Evolutionary conservation across 768 basidiomycete genomes (phyloP), one percentile per base, ranked within the genome.

Genomic region (Naematelia encephala): DNA sequence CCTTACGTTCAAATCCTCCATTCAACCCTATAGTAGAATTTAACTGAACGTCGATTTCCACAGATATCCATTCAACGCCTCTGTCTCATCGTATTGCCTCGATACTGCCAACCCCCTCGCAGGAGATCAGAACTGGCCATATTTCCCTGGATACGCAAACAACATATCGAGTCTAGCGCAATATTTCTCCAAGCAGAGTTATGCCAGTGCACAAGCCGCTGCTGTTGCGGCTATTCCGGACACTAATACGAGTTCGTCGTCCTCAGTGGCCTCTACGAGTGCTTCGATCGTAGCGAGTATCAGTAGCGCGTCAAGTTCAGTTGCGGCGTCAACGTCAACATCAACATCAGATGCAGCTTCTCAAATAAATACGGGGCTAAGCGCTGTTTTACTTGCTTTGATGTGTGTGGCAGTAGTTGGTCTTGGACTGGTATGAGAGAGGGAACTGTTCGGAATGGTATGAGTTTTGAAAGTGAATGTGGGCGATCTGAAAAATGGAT

Each of bases 51-150:
- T 51, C 29, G 44, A 27, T 22, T 26, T 39, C 8, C 51, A 13
- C 45, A 63, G 66, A 16, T 68, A 51, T 30, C 63, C 67, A 14
- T 68, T 62, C 59, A 22, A 68, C 46, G 14, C 57, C 10, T 50
- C 22, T 26, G 47, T 48, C 25, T 57, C 67, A 23, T 60, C 63
- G 4, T 56, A 47, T 23, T 68, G 67, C 42, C 50, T 68, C 13
- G 67, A 65, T 34, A 62, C 49, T 2, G 46, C 39, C 10, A 58
- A 60, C 26, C 67, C 67, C 26, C 44, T 65, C 34, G 57, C 47
- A 25, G 63, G 63, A 3, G 67, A 68, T 22, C 66, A 68, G 50
- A 68, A 68, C 49, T 51, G 64, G 47, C 67, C 67, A 1, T 42
- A 51, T n/a, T 68, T 68, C 57, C 63, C 63, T 8, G 23, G n/a